Conservation (phyloP, 768 basidiomycete genomes). For the Mycena rosella region DNA sequence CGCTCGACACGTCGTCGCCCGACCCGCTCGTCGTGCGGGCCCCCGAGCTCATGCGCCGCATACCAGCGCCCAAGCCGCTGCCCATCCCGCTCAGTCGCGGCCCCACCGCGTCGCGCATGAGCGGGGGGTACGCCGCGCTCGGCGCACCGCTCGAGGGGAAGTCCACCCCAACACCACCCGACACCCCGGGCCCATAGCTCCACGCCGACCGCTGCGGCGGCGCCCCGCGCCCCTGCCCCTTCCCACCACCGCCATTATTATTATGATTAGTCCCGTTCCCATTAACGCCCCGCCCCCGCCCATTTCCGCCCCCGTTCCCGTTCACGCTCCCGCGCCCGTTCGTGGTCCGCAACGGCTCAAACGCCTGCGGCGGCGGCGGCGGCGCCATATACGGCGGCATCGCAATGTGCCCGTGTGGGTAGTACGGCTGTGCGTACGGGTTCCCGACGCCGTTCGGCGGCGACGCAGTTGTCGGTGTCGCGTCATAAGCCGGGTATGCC, state of each 20-base stretch:
- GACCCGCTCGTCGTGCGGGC: slow-evolving; percentile 51
- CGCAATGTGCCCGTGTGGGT: slow-evolving; percentile 24
- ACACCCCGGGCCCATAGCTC: slow-evolving; percentile 78
- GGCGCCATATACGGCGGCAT: slow-evolving; percentile 35
- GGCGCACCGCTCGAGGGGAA: slow-evolving; percentile 23
- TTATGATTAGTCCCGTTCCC: slow-evolving; percentile 9
- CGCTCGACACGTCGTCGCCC: slow-evolving; percentile 85
- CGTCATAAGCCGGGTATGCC: slow-evolving; percentile 11
- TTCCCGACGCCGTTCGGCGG: slow-evolving; percentile 13
- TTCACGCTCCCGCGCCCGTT: slow-evolving; percentile 35
- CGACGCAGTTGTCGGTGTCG: slow-evolving; percentile 25
- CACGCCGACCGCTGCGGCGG: slow-evolving; percentile 66
- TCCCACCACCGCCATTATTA: slow-evolving; percentile 28
- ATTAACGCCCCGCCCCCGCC: slow-evolving; percentile 40
- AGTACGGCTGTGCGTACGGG: slow-evolving; percentile 26
- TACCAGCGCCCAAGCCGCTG: slow-evolving; percentile 68
- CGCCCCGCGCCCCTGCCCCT: slow-evolving; percentile 44
- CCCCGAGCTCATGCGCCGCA: slow-evolving; percentile 64
- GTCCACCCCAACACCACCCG: slow-evolving; percentile 28
- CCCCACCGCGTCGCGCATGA: slow-evolving; percentile 30
- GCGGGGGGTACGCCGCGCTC: slow-evolving; percentile 4
- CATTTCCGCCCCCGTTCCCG: slow-evolving; percentile 32
- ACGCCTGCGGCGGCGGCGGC: slow-evolving; percentile 15
- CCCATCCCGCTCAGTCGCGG: slow-evolving; percentile 49
- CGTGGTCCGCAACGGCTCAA: slow-evolving; percentile 4